Evolutionary conservation across 345 rosid species (phyloP).

Genomic region (Psidium friedrichsthalianum): DNA sequence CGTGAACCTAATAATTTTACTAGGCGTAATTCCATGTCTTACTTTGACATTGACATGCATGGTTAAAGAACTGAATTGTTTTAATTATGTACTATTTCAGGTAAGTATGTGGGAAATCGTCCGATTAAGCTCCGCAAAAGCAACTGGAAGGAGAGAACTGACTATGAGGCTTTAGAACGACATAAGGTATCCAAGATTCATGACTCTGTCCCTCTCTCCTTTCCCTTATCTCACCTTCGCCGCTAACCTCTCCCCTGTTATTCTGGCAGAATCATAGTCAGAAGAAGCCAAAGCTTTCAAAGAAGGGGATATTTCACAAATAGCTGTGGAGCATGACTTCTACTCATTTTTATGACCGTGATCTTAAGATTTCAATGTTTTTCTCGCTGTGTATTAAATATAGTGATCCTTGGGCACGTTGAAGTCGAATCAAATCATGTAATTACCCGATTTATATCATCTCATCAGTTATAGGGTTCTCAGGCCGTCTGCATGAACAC

Average conservation of each 20-base stretch:
- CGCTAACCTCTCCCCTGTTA: neutral
- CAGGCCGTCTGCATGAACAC: neutral
- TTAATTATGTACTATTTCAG: constrained; percentile 17
- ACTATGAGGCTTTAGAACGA: constrained; percentile 52
- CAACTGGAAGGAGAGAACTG: constrained; percentile 95
- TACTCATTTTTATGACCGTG: neutral
- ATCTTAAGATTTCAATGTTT: neutral
- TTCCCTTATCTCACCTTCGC: neutral
- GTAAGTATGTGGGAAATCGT: constrained; percentile 95
- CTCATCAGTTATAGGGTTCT: neutral
- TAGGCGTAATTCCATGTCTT: neutral
- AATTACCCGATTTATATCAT: neutral
- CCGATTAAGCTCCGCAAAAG: constrained; percentile 93
- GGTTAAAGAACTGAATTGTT: neutral
- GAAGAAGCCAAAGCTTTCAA: constrained; percentile 59
- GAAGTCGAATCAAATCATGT: neutral
- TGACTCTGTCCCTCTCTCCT: neutral
- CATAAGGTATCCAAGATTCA: constrained; percentile 38
- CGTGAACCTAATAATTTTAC: neutral
- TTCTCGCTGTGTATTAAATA: neutral
- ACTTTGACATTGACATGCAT: neutral
- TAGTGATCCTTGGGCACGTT: neutral
- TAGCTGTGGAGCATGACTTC: neutral
- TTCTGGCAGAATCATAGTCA: constrained; percentile 44
- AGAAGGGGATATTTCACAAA: constrained; percentile 82